Base-by-base conservation (phyloP, 2,329 filamentous ascomycete species). In the Pseudogymnoascus destructans region DNA sequence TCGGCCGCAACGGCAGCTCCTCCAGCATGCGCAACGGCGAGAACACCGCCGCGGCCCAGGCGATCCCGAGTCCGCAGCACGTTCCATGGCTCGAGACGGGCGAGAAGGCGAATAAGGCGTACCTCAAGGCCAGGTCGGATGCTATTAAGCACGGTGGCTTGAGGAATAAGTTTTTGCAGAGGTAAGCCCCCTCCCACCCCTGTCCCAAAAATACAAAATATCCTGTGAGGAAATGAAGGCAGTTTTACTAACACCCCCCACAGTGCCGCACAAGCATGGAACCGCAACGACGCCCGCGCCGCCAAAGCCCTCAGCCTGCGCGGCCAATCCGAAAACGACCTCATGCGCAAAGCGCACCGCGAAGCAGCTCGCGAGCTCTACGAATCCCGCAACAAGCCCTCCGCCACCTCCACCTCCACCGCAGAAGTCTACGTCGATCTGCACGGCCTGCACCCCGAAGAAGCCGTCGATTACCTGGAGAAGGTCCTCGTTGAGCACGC, bases 81-180 rank as follows among this genome's bases (percentile, higher is more conserved):
- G 89, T 98, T 52, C 93, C 93, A 0, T 98, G 93, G 93, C 75
- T 97, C 3, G 92, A 96, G 72, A 97, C 93, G 2, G 93, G 93
- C 19, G 85, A 92, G 57, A 83, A 82, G 63, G 89, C 89, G 63
- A 97, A 98, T 71, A 90, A 91, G 72, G 86, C 89, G 21, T 98
- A 98, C 70, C 81, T 98, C 64, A 95, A 95, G 73, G 89, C 91
- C 64, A 86, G 93, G 57, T 87, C 91, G 67, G 92, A 97, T 73
- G 93, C 93, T 59, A 95, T 98, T 70, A 95, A 95, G 73, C 93
- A 98, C 70, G 93, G 93, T 64, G 93, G 91, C 65, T 81, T 96
- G 69, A 82, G 93, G 62, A 98, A 97, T 71, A 97, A 97, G 70
- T 98, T 97, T 66, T 73, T 98, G 58, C 92, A 96, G 72, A 95